Base-by-base conservation (phyloP, 148 eudicot species). In the Silene latifolia region DNA sequence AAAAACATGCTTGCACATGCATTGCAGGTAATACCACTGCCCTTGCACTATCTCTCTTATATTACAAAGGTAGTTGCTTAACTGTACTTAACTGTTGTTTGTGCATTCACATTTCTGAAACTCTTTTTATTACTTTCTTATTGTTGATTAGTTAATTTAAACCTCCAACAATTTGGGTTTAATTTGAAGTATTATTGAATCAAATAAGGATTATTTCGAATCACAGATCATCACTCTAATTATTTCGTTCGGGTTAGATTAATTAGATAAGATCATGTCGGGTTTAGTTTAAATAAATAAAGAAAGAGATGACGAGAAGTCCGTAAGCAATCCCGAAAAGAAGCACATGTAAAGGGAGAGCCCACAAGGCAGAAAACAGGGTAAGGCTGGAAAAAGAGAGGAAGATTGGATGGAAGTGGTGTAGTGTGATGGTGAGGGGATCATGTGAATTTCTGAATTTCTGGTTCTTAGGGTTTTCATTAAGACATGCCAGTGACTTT, bases 1-100 rank as follows among this genome's bases (percentile, higher is more conserved):
- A 75, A 63, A 70, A 71, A 75, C 72, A 80, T 80, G 82, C 76
- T 71, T 44, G 72, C 82, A 80, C 82, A 80, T 80, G 82, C 75
- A 74, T 63, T 48, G 74, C 82, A 80, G 82, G 66, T 14, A 32
- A 3, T 74, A 56, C 73, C 21, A 70, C 19, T 53, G 24, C 17
- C 32, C 61, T 70, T 70, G 20, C 60, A 19, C 29, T 70, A 11
- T 42, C 29, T 27, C 29, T 27, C 29, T 27, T n/a, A n/a, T 27
- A 27, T 27, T 27, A 27, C 44, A 67, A 8, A 39, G 39, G 39
- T 35, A 35, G 39, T 5, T 35, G 6, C 29, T 27, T 27, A 27
- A 27, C 29, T 27, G 44, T 39, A 39, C 44, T 8, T 39, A 7
- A 5, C 44, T 39, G 1, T 39, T 39, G 8, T 39, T 39, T 32